Evolutionary conservation across 345 rosid genomes (phyloP), one percentile per base, ranked within the genome.

Genomic region (Ceriops zippeliana): DNA sequence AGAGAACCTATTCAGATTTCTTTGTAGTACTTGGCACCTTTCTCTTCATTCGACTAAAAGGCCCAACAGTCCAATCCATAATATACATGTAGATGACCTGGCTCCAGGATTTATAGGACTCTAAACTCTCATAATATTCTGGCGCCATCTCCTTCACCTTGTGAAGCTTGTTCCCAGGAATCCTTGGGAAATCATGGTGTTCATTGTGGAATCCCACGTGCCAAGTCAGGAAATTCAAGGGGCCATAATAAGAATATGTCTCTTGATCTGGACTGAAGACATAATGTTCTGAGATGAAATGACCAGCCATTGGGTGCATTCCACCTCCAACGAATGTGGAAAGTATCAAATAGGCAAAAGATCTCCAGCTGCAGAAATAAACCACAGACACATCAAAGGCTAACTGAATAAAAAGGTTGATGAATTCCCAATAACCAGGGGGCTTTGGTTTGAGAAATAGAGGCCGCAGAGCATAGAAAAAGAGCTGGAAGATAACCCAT

Each of bases 281-380:
- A 17, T 90, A 90, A 75, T 90, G 97, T 53, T 93, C 98, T 1
- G 96, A 93, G 73, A 93, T 89, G 71, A 90, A 90, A 76, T 90
- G 97, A 31, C 92, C 98, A 0, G 90, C 96, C 96, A 89, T 87
- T 51, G 92, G 96, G 75, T 93, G 97, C 87, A 93, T 80, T 11
- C 96, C 93, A 20, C 93, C 98, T 52, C 97, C 98, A 38, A 90
- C 92, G 51, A 93, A 93, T 9, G 98, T 89, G 5, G 97, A 93
- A 58, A 90, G 86, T 77, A 90, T 84, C 74, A 90, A 73, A 76
- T 90, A 89, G 13, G 81, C 85, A 13, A 90, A 79, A 37, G 93
- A 86, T 70, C 74, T 90, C 89, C 91, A 87, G 52, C 96, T 91
- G 69, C 85, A 86, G 68, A 86, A 73, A 56, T 83, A 52, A 72